Evolutionary conservation across 768 basidiomycete genomes (phyloP), one percentile per base, ranked within the genome.

Genomic region (Tylopilus vinaceipallidus): DNA sequence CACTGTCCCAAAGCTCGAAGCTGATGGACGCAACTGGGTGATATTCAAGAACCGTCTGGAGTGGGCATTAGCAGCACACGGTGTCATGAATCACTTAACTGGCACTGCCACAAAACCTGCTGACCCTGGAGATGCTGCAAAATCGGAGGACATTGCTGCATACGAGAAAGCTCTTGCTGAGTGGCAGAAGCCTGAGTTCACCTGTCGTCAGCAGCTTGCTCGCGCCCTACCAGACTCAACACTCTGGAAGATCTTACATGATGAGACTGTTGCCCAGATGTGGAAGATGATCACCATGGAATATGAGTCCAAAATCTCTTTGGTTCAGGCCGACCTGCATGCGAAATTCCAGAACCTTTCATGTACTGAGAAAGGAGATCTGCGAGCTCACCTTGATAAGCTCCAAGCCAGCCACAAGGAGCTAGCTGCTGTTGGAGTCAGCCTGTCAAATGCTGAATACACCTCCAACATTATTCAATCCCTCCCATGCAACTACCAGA

Each of bases 311-410:
- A 45, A 45, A 23, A 35, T 23, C 2, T 45, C 33, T 11, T 10
- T 45, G 22, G 34, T 26, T 1, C 23, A 45, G 13, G 43, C 43
- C 1, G 23, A 45, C 33, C 43, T 45, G 10, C 5, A 22, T 36
- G 43, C 23, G n/a, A 45, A 45, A 17, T 45, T 45, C 42, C 43
- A 35, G 14, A 45, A 45, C 12, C 43, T 45, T 32, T 26, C n/a
- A 10, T 45, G 22, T 6, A 5, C 34, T 17, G 43, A 45, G 34
- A 45, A 45, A 6, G 43, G 43, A 12, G 33, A 36, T 45, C 19
- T 45, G 2, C 7, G 24, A 26, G 34, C 43, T 36, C 34, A 45
- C n/a, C 34, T 45, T 1, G 34, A 45, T 17, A 45, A 45, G 34
- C 34, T 45, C n/a, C 11, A 10, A 35, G 43, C 43, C 1, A 36